Evolutionary conservation across 306 rosid genomes (phyloP), one percentile per base, ranked within the genome.

Genomic region (Arachis hypogaea): DNA sequence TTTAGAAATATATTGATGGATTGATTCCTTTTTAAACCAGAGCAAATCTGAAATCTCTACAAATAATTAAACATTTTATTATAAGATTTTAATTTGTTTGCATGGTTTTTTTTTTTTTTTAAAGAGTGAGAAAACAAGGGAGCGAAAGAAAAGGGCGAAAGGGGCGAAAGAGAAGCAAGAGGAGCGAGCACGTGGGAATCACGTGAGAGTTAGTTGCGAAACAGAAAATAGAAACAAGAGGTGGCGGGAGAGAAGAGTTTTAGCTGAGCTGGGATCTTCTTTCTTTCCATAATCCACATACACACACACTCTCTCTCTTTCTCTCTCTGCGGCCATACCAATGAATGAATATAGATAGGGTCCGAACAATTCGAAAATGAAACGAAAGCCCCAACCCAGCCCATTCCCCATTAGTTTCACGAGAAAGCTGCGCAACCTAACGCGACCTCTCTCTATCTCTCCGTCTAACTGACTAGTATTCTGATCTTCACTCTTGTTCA

Each of bases 391-490:
- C 6, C 12, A 59, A 52, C 58, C 58, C 58, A 52, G 58, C 58
- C 58, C 58, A n/a, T 11, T 14, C 55, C 47, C 65, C 65, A 60
- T 60, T 36, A 36, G 52, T 63, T 64, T 65, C 69, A 65, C 69
- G 69, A 65, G 69, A 65, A 65, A 65, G 52, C 56, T 65, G 55
- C 69, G 40, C 14, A 3, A 8, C 36, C n/a, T n/a, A 10, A 6
- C 5, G 18, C 30, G 30, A 5, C 65, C 56, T 58, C 63, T 10
- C 55, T 1, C n/a, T n/a, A 0, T 9, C 55, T 49, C 55, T 5
- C 11, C 7, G 2, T 56, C 38, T 18, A 4, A 28, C n/a, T 49
- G 10, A 49, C n/a, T 10, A 9, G 41, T 29, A 58, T 5, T 64
- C 52, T 22, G 1, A 22, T 22, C 28, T 6, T 51, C 36, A 2